Base-by-base conservation (phyloP, 176 grass and related monocot genomes). In the Aegilops tauschii region DNA sequence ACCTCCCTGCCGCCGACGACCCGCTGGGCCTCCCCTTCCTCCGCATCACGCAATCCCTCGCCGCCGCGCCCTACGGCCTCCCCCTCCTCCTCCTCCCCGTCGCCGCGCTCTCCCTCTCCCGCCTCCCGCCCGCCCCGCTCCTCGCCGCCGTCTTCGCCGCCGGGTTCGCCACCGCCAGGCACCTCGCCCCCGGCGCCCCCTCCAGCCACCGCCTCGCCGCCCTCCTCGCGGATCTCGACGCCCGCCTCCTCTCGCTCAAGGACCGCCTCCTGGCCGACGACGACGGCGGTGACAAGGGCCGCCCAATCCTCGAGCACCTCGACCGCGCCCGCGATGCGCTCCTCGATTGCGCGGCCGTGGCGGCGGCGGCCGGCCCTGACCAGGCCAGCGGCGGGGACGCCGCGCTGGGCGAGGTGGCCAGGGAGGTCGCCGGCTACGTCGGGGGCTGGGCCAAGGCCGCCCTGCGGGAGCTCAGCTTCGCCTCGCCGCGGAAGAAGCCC, bases 201-300 rank as follows among this genome's bases (percentile, higher is more conserved):
- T 37, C 69, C 42, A 49, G 25, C 16, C 74, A 56, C 4, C 47
- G 88, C 88, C 78, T 90, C 28, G 52, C 82, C 66, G 28, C 47
- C 28, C 47, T 83, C 83, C 80, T 98, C 78, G 76, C 79, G 59
- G 86, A 95, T 68, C 80, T 98, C 68, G 96, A 98, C 12, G 69
- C 62, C 29, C 90, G 90, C 25, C 49, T 90, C 16, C 65, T 50
- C 52, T 82, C 83, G 73, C 85, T 98, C 67, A 89, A 62, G 76
- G 85, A 54, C 65, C 77, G 66, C 82, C 47, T 82, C 83, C 16
- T 32, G 35, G 18, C 63, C 52, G 17, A 45, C 9, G 40, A 10
- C 9, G 39, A 42, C 40, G 7, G 1, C 36, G 36, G 1, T 6
- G 2, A 42, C 40, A 42, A 7, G 37, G 37, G 7, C 37, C 37